Percentiles rank a stretch among this genome's conserved stretches.
These are phyloP conservation scores for Aspergillus pseudoterreus DNA, from an alignment of 2,329 filamentous ascomycete species.

Conservation along the genomic window DNA sequence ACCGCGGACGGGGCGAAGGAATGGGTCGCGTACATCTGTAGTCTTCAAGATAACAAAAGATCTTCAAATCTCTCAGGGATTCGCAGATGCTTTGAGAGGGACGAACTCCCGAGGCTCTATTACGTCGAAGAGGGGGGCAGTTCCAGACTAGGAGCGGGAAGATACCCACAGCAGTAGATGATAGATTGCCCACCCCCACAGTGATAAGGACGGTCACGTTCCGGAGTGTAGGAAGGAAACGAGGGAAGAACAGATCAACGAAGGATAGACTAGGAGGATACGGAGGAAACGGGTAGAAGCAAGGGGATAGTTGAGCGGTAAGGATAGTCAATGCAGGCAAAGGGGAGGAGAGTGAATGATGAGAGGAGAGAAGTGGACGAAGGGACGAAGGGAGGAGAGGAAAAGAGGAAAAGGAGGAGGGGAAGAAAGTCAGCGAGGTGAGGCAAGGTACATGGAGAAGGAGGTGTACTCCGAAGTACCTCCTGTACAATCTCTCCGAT, in stretches of 20 bases:
- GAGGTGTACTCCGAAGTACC: no score
- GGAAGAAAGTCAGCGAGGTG: slow-evolving; percentile 3
- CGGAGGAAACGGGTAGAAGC: neutral
- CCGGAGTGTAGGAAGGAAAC: neutral
- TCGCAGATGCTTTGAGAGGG: neutral
- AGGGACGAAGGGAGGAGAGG: neutral
- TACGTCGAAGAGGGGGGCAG: slow-evolving; percentile 3
- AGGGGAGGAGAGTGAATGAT: neutral
- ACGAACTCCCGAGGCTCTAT: neutral
- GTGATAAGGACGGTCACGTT: slow-evolving; percentile 8
- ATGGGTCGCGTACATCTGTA: neutral
- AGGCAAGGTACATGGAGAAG: neutral
- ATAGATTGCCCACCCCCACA: slow-evolving; percentile 8
- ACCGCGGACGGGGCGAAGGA: neutral
- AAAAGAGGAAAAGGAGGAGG: slow-evolving; percentile 3
- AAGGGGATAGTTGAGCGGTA: neutral
- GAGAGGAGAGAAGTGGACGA: slow-evolving; percentile 1
- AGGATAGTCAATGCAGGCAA: neutral
- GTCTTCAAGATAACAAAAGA: neutral
- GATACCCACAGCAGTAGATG: slow-evolving; percentile 1
- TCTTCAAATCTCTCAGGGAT: neutral
- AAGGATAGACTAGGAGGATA: neutral
- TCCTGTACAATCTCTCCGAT: no score
- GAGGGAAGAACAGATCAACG: neutral
- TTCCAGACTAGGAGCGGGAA: neutral